These are phyloP conservation scores for Metschnikowia arizonensis DNA, from an alignment of 805 yeast species.

Conservation along the genomic window DNA sequence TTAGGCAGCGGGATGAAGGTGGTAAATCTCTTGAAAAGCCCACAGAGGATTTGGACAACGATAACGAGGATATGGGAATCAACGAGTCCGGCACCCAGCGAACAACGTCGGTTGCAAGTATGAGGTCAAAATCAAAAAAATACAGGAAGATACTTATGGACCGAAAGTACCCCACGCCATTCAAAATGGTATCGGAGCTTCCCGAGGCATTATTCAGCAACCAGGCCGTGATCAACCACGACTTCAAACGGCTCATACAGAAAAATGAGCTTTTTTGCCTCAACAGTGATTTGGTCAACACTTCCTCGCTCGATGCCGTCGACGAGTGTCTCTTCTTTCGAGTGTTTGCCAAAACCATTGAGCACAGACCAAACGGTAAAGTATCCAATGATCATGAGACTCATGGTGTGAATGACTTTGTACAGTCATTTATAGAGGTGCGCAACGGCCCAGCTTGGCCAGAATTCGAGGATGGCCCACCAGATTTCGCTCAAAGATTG, in stretches of 20 bases:
- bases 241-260: conserved; percentile 27
- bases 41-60: conserved; percentile 38
- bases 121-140: conserved; percentile 32
- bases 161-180: conserved; percentile 33
- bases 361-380: conserved; percentile 16
- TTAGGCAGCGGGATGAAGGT: conserved; percentile 10
- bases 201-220: conserved; percentile 37
- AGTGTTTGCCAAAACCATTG: conserved; percentile 33
- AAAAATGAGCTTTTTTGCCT: conserved; percentile 18
- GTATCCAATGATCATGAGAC: background rate
- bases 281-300: conserved; percentile 23
- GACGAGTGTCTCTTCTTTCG: conserved; percentile 39
- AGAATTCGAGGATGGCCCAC: conserved; percentile 34
- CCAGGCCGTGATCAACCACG: conserved; percentile 28
- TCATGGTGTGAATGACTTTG: background rate
- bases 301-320: conserved; percentile 25
- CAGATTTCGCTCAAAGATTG: conserved; percentile 31
- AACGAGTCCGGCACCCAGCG: conserved; percentile 19
- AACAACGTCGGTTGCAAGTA: conserved; percentile 27
- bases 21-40: conserved; percentile 13
- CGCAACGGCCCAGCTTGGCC: conserved; percentile 42
- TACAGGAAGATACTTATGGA: conserved; percentile 29
- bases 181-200: conserved; percentile 31
- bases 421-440: conserved; percentile 33
- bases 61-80: conserved; percentile 47